phyloP scores from a whole-genome alignment of 805 yeast species.

The Wickerhamomyces subpelliculosus region DNA sequence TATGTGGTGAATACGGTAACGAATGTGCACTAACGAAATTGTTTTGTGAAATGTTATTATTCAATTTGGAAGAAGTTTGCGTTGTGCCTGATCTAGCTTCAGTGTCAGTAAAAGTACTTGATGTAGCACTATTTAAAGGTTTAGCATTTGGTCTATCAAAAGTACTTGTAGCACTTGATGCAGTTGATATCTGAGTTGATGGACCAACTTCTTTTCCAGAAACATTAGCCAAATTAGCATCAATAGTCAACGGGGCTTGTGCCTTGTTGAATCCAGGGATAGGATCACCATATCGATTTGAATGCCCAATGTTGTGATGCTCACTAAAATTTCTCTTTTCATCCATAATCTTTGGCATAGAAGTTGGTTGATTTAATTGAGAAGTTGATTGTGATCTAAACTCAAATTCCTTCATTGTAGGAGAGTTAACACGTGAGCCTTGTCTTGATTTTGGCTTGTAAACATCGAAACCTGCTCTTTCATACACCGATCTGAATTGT shows the following conservation, averaged over 20 bases:
- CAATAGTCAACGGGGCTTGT: conserved; percentile 5
- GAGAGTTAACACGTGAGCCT: background rate
- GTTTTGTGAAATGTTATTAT: background rate
- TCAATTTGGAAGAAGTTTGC: background rate
- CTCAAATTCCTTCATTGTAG: conserved; percentile 2
- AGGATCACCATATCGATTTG: background rate
- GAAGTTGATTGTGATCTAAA: conserved; percentile 10
- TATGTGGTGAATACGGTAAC: background rate
- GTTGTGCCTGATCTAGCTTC: background rate
- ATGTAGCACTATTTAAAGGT: background rate
- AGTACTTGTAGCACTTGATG: background rate
- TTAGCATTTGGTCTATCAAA: background rate
- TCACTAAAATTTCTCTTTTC: conserved; percentile 16
- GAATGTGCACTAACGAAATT: background rate
- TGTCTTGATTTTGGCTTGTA: conserved; percentile 21
- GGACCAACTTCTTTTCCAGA: background rate
- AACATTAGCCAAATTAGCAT: conserved; percentile 8
- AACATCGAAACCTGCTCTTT: conserved; percentile 76
- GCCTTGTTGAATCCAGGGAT: background rate
- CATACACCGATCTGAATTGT: conserved; percentile 63
- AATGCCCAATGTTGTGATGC: background rate
- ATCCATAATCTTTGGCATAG: background rate
- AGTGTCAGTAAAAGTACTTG: background rate
- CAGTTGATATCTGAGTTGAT: conserved; percentile 6
- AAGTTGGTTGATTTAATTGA: conserved; percentile 1